Percentiles rank a stretch among this genome's conserved stretches.
Evolutionary conservation across 164 flowering plant genomes (phyloP).

Genomic region (Magnolia officinalis): DNA sequence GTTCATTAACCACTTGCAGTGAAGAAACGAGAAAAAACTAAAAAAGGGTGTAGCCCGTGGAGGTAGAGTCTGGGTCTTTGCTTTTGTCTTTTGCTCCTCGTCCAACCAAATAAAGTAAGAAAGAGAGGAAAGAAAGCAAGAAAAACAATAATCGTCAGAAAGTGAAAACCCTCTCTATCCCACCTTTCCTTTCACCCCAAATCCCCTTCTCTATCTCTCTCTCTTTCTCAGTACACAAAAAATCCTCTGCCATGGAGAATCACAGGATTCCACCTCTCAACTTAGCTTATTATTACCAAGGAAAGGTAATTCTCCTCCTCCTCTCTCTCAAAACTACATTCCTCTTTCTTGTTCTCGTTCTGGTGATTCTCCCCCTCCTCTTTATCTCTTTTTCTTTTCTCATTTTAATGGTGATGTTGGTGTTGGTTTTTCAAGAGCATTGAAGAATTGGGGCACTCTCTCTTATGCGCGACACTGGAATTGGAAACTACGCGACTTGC

Average conservation of each 20-base stretch:
- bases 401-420: background rate
- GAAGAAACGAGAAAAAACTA: background rate
- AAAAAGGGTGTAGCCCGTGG: background rate
- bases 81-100: slow-evolving; percentile 14
- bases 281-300: slow-evolving; percentile 60
- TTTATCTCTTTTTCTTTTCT: background rate
- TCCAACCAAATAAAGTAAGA: slow-evolving; percentile 4
- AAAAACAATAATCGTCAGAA: slow-evolving; percentile 7
- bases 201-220: background rate
- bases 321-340: background rate
- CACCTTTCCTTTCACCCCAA: background rate
- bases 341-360: background rate
- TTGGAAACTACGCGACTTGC: slow-evolving; percentile 63
- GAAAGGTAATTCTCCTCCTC: slow-evolving; percentile 43
- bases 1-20: background rate
- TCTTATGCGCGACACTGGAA: slow-evolving; percentile 60
- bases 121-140: background rate
- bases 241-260: slow-evolving; percentile 32
- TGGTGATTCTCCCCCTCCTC: background rate
- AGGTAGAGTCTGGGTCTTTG: slow-evolving; percentile 4
- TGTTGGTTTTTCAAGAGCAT: slow-evolving; percentile 36
- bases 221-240: background rate
- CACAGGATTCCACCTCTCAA: slow-evolving; percentile 41
- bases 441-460: slow-evolving; percentile 67
- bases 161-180: slow-evolving; percentile 4